Conservation (phyloP, 2,329 filamentous ascomycete species). For the Penicillium sp. region DNA sequence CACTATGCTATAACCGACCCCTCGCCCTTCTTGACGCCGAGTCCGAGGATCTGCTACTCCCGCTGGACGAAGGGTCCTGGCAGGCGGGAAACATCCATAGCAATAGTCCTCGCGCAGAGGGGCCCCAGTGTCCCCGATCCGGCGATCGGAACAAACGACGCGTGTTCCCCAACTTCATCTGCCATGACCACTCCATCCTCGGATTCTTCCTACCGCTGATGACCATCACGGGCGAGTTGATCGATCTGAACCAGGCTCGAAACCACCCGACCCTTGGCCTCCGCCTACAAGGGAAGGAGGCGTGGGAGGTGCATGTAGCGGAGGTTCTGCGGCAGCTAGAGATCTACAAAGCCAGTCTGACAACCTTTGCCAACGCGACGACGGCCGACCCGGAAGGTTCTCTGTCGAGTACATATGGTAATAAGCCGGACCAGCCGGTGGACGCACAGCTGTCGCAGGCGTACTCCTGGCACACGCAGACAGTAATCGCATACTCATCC, state of each 20-base stretch:
- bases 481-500: slow-evolving; percentile 84
- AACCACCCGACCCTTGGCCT: slow-evolving; percentile 86
- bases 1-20: slow-evolving; percentile 89
- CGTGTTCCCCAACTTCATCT: slow-evolving; percentile 80
- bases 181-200: slow-evolving; percentile 85
- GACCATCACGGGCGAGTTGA: slow-evolving; percentile 89
- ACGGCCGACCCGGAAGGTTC: slow-evolving; percentile 31
- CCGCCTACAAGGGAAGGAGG: slow-evolving; percentile 70
- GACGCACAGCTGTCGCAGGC: slow-evolving; percentile 37
- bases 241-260: slow-evolving; percentile 84
- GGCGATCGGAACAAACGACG: slow-evolving; percentile 52
- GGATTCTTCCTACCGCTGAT: slow-evolving; percentile 93
- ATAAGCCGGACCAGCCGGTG: slow-evolving; percentile 58
- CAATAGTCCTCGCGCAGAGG: slow-evolving; percentile 48
- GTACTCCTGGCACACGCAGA: slow-evolving; percentile 69
- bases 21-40: slow-evolving; percentile 86
- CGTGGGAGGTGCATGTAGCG: slow-evolving; percentile 78
- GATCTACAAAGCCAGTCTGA: slow-evolving; percentile 77
- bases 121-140: slow-evolving; percentile 39
- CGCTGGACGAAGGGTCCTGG: slow-evolving; percentile 86
- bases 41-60: slow-evolving; percentile 79
- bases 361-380: slow-evolving; percentile 33
- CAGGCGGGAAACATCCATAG: slow-evolving; percentile 78
- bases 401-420: slow-evolving; percentile 58
- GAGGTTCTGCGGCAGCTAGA: slow-evolving; percentile 82